A percentile compares a stretch with the other conserved stretches of the same genome.
phyloP scores from a whole-genome alignment of 495 filamentous ascomycete species.

The Penicillium coprophilum region DNA sequence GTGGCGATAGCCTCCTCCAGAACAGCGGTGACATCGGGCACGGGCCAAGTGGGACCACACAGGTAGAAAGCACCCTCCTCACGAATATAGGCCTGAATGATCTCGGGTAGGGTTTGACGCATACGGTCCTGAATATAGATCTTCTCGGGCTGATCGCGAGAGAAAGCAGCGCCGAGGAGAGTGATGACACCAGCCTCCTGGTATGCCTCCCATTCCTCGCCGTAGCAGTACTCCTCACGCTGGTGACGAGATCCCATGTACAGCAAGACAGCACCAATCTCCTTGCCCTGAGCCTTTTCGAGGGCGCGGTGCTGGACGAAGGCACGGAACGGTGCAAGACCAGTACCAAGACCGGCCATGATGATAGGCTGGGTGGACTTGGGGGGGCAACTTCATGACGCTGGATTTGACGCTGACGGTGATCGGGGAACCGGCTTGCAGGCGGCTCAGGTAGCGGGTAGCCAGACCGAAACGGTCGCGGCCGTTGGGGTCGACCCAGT shows the following conservation, averaged over 20 bases:
- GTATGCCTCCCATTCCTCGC: slow-evolving; percentile 99
- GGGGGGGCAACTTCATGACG: slow-evolving; percentile 91
- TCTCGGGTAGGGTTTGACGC: slow-evolving; percentile 81
- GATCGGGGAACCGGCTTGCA: slow-evolving; percentile 71
- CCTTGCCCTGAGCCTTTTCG: slow-evolving; percentile 91
- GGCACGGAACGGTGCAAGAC: slow-evolving; percentile 94
- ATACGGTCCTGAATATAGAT: slow-evolving; percentile 99
- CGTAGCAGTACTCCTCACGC: slow-evolving; percentile 97
- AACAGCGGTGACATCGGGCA: slow-evolving; percentile 95
- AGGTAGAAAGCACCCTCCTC: slow-evolving; percentile 93
- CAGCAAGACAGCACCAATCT: slow-evolving; percentile 88
- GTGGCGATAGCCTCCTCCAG: slow-evolving; percentile 84
- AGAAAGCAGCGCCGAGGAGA: slow-evolving; percentile 90
- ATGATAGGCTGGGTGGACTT: slow-evolving; percentile 87
- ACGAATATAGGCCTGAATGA: slow-evolving; percentile 84
- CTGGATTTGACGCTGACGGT: slow-evolving; percentile 95
- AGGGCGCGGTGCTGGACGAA: slow-evolving; percentile 98
- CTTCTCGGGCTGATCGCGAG: slow-evolving; percentile 94
- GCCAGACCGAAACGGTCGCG: slow-evolving; percentile 91
- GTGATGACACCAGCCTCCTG: slow-evolving; percentile 94
- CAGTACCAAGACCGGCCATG: slow-evolving; percentile 99
- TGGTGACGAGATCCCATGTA: slow-evolving; percentile 98
- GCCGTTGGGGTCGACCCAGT: slow-evolving; percentile 86
- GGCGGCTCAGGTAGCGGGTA: slow-evolving; percentile 77
- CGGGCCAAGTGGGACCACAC: slow-evolving; percentile 97